phyloP scores from a whole-genome alignment of 2,329 filamentous ascomycete species.

The Mycosphaerella arachidis region DNA sequence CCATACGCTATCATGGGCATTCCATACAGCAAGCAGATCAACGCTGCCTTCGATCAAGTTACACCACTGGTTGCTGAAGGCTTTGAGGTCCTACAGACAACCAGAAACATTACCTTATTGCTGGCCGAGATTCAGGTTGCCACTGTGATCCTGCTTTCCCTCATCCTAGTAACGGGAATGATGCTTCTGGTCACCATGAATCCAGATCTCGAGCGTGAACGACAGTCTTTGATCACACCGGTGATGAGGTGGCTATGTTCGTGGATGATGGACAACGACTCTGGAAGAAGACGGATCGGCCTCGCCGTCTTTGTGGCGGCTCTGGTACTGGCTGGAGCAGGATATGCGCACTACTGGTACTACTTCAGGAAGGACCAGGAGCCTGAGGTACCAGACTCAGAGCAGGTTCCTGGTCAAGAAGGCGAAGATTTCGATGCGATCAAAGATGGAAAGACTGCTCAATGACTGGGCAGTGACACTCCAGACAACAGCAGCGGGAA shows the following conservation, averaged over 20 bases:
- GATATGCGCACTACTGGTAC: conserved; percentile 15
- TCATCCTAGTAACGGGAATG: conserved; percentile 38
- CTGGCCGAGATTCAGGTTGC: conserved; percentile 47
- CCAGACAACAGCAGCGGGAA: background rate
- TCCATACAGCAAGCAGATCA: conserved; percentile 50
- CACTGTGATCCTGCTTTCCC: conserved; percentile 39
- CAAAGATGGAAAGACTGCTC: conserved; percentile 11
- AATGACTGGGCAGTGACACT: conserved; percentile 3
- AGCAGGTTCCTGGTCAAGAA: conserved; percentile 3
- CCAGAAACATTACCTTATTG: conserved; percentile 47
- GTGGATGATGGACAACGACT: conserved; percentile 13
- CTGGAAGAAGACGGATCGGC: conserved; percentile 11
- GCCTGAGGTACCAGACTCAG: background rate
- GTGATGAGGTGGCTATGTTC: conserved; percentile 32
- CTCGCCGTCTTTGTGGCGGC: conserved; percentile 1
- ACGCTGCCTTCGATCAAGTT: conserved; percentile 50
- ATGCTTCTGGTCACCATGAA: conserved; percentile 44
- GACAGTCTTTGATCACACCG: conserved; percentile 42
- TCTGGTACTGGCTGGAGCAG: conserved; percentile 2
- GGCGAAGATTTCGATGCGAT: conserved; percentile 14
- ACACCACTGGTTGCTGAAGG: conserved; percentile 49
- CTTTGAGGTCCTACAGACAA: conserved; percentile 48
- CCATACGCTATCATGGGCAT: conserved; percentile 43
- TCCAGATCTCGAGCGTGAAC: conserved; percentile 45
- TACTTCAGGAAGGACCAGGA: conserved; percentile 9